Evolutionary conservation across 345 rosid genomes (phyloP).

Genomic region (Fremontodendron californicum): DNA sequence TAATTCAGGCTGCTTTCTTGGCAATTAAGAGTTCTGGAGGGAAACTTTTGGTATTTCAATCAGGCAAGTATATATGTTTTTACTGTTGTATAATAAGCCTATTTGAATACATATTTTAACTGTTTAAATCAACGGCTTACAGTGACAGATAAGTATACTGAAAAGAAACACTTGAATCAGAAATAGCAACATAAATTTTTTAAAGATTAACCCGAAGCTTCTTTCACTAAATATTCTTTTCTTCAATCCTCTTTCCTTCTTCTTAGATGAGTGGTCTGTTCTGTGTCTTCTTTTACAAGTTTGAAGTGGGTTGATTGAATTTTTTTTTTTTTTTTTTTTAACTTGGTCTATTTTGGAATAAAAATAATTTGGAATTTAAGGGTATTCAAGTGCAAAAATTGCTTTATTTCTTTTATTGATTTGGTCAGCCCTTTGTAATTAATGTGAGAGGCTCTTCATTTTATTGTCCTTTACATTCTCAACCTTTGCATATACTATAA

Average conservation of each 20-base stretch:
- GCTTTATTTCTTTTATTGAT: neutral
- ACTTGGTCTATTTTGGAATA: neutral
- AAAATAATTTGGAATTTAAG: neutral
- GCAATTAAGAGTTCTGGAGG: conserved; percentile 94
- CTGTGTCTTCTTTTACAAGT: neutral
- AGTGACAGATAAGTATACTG: neutral
- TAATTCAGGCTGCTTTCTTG: conserved; percentile 78
- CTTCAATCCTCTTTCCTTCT: too few relatives aligned
- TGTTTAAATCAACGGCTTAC: too few relatives aligned
- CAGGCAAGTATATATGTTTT: conserved; percentile 49
- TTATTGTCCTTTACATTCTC: neutral
- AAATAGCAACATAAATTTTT: neutral
- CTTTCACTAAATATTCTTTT: neutral
- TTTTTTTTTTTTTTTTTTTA: neutral
- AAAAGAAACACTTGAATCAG: neutral
- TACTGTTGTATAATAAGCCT: neutral
- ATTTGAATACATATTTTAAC: neutral
- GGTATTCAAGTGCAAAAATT: neutral
- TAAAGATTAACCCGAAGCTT: neutral
- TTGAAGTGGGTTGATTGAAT: neutral
- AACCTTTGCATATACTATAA: neutral
- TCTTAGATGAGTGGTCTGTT: neutral
- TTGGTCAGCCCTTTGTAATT: neutral
- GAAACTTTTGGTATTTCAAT: conserved; percentile 89
- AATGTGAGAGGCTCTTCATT: neutral